phyloP scores from a whole-genome alignment of 129 eudicot species.

The Mikania micrantha region DNA sequence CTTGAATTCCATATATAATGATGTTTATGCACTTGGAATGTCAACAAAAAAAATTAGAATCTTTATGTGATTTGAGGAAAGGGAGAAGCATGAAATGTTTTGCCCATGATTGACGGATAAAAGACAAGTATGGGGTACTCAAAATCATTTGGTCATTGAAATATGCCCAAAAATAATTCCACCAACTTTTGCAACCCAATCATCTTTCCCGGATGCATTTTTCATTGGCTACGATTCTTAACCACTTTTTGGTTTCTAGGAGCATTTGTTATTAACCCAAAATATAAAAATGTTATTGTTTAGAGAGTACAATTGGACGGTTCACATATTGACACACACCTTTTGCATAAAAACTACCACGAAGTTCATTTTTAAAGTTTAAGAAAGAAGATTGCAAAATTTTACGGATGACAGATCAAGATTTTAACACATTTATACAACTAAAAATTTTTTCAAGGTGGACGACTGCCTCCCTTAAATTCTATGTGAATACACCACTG shows the following conservation, averaged over 20 bases:
- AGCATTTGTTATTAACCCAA: conserved; percentile 10
- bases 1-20: background rate
- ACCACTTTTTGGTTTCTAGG: conserved; percentile 23
- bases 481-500: no score
- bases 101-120: conserved; percentile 27
- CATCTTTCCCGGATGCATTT: conserved; percentile 13
- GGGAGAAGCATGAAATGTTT: conserved; percentile 15
- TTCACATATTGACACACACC: background rate
- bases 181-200: conserved; percentile 23
- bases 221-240: conserved; percentile 20
- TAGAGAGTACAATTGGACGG: background rate
- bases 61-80: conserved; percentile 8
- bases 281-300: background rate
- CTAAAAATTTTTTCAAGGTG: no score
- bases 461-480: no score
- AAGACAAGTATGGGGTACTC: conserved; percentile 26
- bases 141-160: conserved; percentile 28
- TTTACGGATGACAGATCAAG: no score
- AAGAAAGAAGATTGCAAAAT: no score
- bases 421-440: no score
- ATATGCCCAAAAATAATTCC: conserved; percentile 25
- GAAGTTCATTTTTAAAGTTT: background rate
- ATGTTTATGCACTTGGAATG: conserved; percentile 13
- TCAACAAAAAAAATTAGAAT: conserved; percentile 11
- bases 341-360: background rate